A percentile compares a stretch with the other conserved stretches of the same genome.
Conservation (phyloP, 2,329 filamentous ascomycete genomes). For the Penicillium griseofulvum region DNA sequence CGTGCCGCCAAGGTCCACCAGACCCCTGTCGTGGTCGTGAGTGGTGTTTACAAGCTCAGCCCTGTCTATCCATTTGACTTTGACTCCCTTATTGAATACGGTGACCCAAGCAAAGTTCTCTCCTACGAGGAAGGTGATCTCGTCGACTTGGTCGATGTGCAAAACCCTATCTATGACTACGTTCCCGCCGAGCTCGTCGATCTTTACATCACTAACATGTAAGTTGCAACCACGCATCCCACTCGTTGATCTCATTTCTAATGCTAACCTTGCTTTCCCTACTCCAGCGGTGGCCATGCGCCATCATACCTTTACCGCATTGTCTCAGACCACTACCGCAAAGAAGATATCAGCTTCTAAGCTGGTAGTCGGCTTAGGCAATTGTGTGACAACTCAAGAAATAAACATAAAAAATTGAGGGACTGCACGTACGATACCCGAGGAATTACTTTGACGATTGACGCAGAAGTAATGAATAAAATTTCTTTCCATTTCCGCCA, state of each 20-base stretch:
- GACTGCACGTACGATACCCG: slow-evolving; percentile 23
- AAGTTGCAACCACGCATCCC: slow-evolving; percentile 37
- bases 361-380: neutral
- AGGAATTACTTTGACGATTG: slow-evolving; percentile 21
- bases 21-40: slow-evolving; percentile 82
- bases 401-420: slow-evolving; percentile 4
- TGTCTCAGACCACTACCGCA: slow-evolving; percentile 63
- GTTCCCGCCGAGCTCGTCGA: slow-evolving; percentile 68
- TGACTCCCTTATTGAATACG: slow-evolving; percentile 80
- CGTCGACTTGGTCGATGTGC: slow-evolving; percentile 73
- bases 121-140: slow-evolving; percentile 76
- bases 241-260: neutral
- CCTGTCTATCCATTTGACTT: slow-evolving; percentile 84
- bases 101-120: slow-evolving; percentile 72
- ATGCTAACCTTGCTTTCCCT: slow-evolving; percentile 15
- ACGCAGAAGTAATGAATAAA: slow-evolving; percentile 11
- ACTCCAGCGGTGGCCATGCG: slow-evolving; percentile 57
- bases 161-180: slow-evolving; percentile 78
- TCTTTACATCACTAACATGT: slow-evolving; percentile 73
- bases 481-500: neutral
- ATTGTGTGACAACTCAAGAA: neutral
- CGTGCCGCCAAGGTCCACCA: slow-evolving; percentile 78
- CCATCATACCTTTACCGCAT: slow-evolving; percentile 65
- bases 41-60: slow-evolving; percentile 89
- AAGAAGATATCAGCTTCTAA: slow-evolving; percentile 58